Evolutionary conservation across 345 rosid genomes (phyloP).

Genomic region (Fremontodendron californicum): DNA sequence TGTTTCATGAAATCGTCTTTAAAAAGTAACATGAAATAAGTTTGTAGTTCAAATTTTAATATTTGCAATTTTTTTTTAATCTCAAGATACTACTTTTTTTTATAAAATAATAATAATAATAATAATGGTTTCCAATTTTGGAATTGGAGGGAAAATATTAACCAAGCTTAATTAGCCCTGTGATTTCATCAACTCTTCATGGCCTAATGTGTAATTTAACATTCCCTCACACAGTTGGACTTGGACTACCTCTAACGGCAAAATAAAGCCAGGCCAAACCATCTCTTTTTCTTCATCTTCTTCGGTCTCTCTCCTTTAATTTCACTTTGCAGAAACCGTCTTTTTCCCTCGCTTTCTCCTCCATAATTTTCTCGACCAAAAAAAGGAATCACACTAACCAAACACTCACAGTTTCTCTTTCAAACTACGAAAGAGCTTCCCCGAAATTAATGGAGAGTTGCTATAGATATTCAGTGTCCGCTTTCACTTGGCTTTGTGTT

Average conservation of each 20-base stretch:
- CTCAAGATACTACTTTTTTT: no score
- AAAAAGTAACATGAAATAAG: no score
- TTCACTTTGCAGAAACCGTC: background rate
- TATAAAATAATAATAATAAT: no score
- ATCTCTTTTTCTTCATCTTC: background rate
- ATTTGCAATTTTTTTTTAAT: no score
- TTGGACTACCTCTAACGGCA: no score
- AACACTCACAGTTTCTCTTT: conserved; percentile 2
- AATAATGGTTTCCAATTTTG: no score
- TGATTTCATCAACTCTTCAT: background rate
- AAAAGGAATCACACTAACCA: conserved; percentile 19
- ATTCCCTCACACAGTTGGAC: background rate
- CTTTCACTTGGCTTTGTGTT: conserved; percentile 9
- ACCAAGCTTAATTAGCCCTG: background rate
- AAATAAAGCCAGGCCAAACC: background rate
- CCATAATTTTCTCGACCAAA: conserved; percentile 15
- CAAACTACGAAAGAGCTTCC: background rate
- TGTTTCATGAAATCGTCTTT: no score
- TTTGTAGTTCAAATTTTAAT: no score
- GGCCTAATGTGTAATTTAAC: background rate
- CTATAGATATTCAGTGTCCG: background rate
- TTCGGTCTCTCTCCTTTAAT: background rate
- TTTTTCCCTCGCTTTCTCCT: conserved; percentile 5
- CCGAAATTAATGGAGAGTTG: conserved; percentile 14
- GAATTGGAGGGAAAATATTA: no score